A percentile compares a stretch with the other conserved stretches of the same genome.
Conservation (phyloP, 2,329 filamentous ascomycete genomes). For the Davidsoniella virescens region DNA sequence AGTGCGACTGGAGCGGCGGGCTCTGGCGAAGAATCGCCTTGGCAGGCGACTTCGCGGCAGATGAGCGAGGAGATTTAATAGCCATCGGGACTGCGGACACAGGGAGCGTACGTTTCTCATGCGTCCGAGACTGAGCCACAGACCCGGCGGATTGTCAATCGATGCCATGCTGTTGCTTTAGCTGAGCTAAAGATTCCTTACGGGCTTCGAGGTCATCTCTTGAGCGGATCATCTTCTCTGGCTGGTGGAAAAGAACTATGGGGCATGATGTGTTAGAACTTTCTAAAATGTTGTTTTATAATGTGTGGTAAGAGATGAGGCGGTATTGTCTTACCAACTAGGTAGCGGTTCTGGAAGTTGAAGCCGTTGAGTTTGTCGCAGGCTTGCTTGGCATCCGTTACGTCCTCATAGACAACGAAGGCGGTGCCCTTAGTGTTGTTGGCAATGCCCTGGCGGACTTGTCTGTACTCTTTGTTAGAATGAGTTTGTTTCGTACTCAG, state of each 20-base stretch:
- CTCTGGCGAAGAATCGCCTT: conserved; percentile 13
- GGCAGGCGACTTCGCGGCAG: conserved; percentile 8
- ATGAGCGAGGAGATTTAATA: conserved; percentile 12
- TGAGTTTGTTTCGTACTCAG: too few relatives aligned
- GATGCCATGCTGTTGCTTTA: conserved; percentile 96
- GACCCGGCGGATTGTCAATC: conserved; percentile 78
- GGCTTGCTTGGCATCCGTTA: conserved; percentile 94
- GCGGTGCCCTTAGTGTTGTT: conserved; percentile 96
- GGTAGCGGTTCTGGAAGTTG: conserved; percentile 99
- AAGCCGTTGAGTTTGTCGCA: conserved; percentile 99
- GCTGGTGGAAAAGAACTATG: conserved; percentile 47
- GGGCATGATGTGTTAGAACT: background rate
- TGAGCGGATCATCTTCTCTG: conserved; percentile 57
- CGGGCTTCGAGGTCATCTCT: conserved; percentile 88
- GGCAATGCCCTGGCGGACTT: conserved; percentile 96
- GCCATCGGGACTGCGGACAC: conserved; percentile 12
- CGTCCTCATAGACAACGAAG: conserved; percentile 98
- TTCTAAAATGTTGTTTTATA: too few relatives aligned
- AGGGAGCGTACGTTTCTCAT: conserved; percentile 13
- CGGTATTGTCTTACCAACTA: conserved; percentile 58
- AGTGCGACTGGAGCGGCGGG: conserved; percentile 8
- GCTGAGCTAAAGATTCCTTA: conserved; percentile 92
- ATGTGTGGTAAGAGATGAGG: background rate
- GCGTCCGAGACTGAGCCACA: conserved; percentile 29
- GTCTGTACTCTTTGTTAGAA: conserved; percentile 34